These are phyloP conservation scores for Diaporthe citri DNA, from an alignment of 2,329 filamentous ascomycete genomes.

Conservation along the genomic window DNA sequence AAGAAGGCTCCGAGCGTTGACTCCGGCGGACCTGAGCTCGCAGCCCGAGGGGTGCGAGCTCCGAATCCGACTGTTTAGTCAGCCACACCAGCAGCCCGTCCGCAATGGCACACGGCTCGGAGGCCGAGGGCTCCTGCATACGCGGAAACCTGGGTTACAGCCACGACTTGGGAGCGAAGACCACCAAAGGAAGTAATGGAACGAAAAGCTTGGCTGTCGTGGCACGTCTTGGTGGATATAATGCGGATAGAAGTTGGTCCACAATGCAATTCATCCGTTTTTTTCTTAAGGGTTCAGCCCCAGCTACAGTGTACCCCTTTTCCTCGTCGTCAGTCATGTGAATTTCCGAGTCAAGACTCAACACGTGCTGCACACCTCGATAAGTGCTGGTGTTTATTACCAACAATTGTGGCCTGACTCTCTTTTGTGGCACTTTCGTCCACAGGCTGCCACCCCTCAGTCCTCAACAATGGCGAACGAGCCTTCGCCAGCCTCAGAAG, in stretches of 20 bases:
- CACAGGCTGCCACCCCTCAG: neutral
- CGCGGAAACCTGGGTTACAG: neutral
- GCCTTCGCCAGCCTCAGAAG: neutral
- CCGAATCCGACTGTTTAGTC: neutral
- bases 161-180: neutral
- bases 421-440: no score
- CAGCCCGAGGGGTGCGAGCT: conserved; percentile 25
- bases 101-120: neutral
- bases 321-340: neutral
- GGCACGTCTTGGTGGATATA: neutral
- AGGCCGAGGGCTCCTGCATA: conserved; percentile 11
- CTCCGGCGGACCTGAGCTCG: neutral
- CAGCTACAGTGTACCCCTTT: neutral
- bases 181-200: neutral
- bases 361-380: neutral
- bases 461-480: neutral
- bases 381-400: neutral
- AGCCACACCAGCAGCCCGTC: neutral
- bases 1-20: neutral
- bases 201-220: neutral
- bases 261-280: neutral
- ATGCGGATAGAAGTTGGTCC: conserved; percentile 1
- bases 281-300: neutral
- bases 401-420: neutral
- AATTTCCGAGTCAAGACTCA: neutral